Base-by-base conservation (phyloP, 208 protist genomes). In the Entamoeba histolytica region DNA sequence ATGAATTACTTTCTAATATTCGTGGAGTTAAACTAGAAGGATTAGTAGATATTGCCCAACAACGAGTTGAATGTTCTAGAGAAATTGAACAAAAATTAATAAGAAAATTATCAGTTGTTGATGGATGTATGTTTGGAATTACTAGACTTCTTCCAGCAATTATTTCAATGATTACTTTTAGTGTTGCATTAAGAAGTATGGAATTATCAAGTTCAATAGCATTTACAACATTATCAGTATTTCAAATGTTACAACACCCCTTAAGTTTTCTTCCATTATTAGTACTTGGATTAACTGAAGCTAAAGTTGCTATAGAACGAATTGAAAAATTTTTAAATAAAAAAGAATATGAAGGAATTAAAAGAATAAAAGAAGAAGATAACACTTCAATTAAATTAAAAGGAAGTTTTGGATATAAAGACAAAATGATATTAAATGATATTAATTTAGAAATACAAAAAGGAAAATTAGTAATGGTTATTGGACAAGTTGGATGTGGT, bases 1-100 rank as follows among this genome's bases (percentile, higher is more conserved):
- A 61, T 35, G 96, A 97, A 52, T 31, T 96, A 0, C 49, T 97
- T 3, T 93, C 47, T 55, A 95, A 96, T 8, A 96, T 87, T 97
- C 51, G 61, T 93, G 73, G 94, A 96, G 17, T 49, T 97, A 51
- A 97, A 97, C 92, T 69, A 96, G 5, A 96, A 95, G 93, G 95
- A 94, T 19, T 96, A 94, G 93, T 96, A 97, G 50, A 55, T 94
- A 4, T 49, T 92, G 5, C 96, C 96, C 69, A 55, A 93, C 4
- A 51, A 52, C 8, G 35, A 51, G 49, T 57, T 97, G 28, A 49
- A 92, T n/a, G 51, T 93, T 12, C 39, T 55, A 19, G n/a, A 93
- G 39, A 15, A 57, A 35, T 19, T 19, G 44, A 93, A 94, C 31
- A 69, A 94, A 1, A 35, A 15, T 52, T 47, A 39, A 73, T 35